These are phyloP conservation scores for Miscanthus lutarioriparius DNA, from an alignment of 176 grass and related monocot genomes.

Conservation along the genomic window DNA sequence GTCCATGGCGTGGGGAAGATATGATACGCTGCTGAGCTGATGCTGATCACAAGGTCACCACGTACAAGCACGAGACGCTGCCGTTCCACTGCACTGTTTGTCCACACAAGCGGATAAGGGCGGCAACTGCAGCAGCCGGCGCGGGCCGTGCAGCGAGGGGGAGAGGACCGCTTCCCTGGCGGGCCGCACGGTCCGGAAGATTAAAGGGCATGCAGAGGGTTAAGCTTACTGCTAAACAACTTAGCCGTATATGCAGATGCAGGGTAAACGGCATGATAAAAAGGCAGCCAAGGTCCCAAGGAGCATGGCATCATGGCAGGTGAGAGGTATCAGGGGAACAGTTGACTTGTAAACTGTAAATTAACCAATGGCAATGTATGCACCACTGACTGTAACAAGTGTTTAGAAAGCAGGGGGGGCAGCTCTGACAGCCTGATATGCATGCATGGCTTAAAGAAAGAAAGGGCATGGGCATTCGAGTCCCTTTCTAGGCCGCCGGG, in stretches of 20 bases:
- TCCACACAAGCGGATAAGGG: neutral
- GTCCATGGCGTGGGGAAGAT: neutral
- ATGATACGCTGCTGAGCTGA: neutral
- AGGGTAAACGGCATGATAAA: no score
- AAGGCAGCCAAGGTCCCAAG: no score
- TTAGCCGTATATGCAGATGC: no score
- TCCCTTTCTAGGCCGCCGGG: conserved; percentile 35
- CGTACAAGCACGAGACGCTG: neutral
- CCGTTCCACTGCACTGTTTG: neutral
- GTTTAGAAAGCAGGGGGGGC: conserved; percentile 41
- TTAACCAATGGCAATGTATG: no score
- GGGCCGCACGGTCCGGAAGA: neutral
- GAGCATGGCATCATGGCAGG: no score
- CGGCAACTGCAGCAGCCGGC: neutral
- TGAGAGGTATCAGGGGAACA: no score
- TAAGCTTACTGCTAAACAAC: neutral
- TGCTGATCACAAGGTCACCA: neutral
- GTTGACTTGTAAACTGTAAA: no score
- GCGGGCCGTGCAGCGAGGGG: neutral
- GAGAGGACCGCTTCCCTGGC: neutral
- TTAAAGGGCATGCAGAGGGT: neutral
- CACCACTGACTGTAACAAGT: conserved; percentile 8
- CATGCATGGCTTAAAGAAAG: conserved; percentile 24
- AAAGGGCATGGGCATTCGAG: conserved; percentile 37
- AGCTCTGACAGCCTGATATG: conserved; percentile 43